phyloP scores from a whole-genome alignment of 208 protist species.

The Zelonia costaricensis region DNA sequence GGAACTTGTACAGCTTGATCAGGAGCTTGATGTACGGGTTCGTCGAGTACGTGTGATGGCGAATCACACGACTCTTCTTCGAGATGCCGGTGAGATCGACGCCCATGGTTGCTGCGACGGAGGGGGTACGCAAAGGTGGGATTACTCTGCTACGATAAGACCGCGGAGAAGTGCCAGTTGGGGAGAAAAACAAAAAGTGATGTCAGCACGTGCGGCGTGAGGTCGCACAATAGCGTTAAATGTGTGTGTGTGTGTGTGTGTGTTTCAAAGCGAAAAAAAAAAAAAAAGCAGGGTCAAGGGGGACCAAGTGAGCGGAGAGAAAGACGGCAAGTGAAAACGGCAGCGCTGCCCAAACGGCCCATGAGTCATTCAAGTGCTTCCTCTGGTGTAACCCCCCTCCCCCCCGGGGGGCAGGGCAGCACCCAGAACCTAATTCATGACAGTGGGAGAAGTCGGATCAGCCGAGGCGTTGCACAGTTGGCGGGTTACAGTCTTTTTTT shows the following conservation, averaged over 20 bases:
- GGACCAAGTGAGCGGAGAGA: too few species aligned
- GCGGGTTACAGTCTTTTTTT: too few species aligned
- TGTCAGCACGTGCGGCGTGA: too few species aligned
- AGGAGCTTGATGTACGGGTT: conserved; percentile 98
- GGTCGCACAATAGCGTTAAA: neutral
- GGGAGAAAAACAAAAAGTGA: neutral
- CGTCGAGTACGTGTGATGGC: conserved; percentile 94
- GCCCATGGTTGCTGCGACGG: conserved; percentile 68
- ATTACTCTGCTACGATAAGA: neutral
- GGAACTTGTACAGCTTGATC: conserved; percentile 99
- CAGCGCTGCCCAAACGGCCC: too few species aligned
- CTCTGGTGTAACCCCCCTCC: too few species aligned
- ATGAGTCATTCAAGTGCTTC: too few species aligned
- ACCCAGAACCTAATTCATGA: too few species aligned
- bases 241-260: neutral
- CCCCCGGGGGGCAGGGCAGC: too few species aligned
- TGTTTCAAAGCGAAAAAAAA: neutral
- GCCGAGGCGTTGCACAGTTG: too few species aligned
- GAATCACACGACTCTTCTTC: conserved; percentile 91
- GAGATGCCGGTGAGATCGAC: conserved; percentile 90
- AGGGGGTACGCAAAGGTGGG: neutral
- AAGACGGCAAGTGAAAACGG: too few species aligned
- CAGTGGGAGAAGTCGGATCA: too few species aligned
- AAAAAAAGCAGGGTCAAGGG: neutral
- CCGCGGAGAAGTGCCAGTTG: neutral